phyloP scores from a whole-genome alignment of 2,329 filamentous ascomycete species.

The Arthrobotrys conoides region DNA sequence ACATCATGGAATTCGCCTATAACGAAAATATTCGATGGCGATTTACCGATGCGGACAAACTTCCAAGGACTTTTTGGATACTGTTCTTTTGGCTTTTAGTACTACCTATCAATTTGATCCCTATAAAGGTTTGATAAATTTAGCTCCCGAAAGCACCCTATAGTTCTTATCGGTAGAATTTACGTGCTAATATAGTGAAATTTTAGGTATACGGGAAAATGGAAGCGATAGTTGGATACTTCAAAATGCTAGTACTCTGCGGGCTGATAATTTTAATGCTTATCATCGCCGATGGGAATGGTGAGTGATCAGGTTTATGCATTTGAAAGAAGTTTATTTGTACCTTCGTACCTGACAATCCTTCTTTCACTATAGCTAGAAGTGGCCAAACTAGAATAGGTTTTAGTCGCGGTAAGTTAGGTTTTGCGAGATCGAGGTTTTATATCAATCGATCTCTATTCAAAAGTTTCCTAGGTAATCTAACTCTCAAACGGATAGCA shows the following conservation, averaged over 20 bases:
- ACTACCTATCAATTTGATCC: constrained; percentile 65
- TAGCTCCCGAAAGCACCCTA: neutral
- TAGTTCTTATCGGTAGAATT: too few species aligned
- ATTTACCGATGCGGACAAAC: constrained; percentile 65
- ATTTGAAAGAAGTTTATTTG: too few species aligned
- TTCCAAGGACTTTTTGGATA: constrained; percentile 67
- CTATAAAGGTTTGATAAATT: constrained; percentile 64
- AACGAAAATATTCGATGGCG: constrained; percentile 66
- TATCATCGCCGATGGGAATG: constrained; percentile 14
- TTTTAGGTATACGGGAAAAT: constrained; percentile 60
- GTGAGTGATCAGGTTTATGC: constrained; percentile 65
- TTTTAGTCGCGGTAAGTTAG: neutral
- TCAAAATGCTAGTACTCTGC: constrained; percentile 1
- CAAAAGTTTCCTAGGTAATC: too few species aligned
- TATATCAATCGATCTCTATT: neutral
- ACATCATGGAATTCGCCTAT: constrained; percentile 68
- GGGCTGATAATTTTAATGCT: neutral
- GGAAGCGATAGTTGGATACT: neutral
- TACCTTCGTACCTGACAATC: constrained; percentile 37
- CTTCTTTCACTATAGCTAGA: neutral
- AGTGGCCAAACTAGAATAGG: neutral
- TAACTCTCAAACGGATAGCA: neutral
- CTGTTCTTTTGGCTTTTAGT: constrained; percentile 65
- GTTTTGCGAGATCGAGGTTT: too few species aligned
- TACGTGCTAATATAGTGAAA: too few species aligned